These are phyloP conservation scores for Aquilaria sinensis DNA, from an alignment of 345 rosid genomes.

Conservation along the genomic window DNA sequence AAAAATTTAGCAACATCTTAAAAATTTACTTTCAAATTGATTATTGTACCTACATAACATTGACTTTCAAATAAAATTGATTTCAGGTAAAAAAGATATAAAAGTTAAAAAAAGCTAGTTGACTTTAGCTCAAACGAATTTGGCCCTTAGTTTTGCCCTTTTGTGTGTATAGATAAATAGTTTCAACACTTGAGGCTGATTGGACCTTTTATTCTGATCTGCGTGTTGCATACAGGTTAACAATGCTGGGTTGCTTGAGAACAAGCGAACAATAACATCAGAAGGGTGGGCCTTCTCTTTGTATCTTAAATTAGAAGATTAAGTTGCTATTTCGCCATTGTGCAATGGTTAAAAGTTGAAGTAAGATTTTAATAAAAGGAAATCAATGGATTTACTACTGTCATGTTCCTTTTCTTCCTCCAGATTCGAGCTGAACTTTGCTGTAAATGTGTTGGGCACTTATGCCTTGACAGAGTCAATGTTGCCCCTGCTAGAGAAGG, in stretches of 20 bases:
- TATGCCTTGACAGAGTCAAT: slow-evolving; percentile 62
- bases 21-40: too few relatives aligned
- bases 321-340: neutral
- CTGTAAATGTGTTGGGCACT: slow-evolving; percentile 83
- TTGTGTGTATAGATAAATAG: too few relatives aligned
- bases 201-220: slow-evolving; percentile 6
- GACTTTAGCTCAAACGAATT: too few relatives aligned
- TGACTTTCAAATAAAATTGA: too few relatives aligned
- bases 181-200: neutral
- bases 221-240: slow-evolving; percentile 48
- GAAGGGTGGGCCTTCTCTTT: slow-evolving; percentile 50
- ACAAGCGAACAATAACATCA: slow-evolving; percentile 44
- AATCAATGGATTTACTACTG: neutral
- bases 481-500: slow-evolving; percentile 77
- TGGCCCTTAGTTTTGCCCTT: too few relatives aligned
- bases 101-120: too few relatives aligned
- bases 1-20: too few relatives aligned
- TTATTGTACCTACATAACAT: too few relatives aligned
- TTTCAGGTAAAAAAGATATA: too few relatives aligned
- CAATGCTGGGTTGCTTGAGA: slow-evolving; percentile 81
- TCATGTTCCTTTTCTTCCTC: neutral
- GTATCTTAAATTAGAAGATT: slow-evolving; percentile 2
- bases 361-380: neutral
- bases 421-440: slow-evolving; percentile 74
- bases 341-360: too few relatives aligned